These are phyloP conservation scores for Exophiala spinifera DNA, from an alignment of 2,329 filamentous ascomycete genomes.

Conservation along the genomic window DNA sequence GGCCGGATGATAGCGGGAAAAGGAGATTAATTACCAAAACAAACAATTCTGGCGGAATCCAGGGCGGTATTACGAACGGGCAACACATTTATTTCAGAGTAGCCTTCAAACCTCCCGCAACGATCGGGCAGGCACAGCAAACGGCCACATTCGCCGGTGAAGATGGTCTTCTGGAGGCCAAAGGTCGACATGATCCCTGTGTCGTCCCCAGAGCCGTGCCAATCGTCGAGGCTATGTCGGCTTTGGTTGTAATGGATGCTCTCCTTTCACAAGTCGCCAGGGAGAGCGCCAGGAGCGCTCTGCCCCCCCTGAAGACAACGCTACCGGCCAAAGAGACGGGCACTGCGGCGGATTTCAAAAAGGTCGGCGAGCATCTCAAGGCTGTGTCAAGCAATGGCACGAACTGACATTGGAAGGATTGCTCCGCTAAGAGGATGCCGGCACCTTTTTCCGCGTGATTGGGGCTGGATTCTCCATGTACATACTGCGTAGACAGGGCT, in stretches of 20 bases:
- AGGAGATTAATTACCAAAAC: conserved; percentile 78
- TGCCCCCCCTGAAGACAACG: conserved; percentile 21
- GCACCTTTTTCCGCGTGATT: no score
- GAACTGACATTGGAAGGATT: not conserved
- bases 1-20: conserved; percentile 42
- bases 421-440: not conserved
- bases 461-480: no score
- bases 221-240: conserved; percentile 79
- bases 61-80: conserved; percentile 93
- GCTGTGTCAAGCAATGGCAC: conserved; percentile 3
- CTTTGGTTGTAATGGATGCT: conserved; percentile 81
- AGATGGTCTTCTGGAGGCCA: conserved; percentile 78
- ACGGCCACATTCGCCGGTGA: conserved; percentile 76
- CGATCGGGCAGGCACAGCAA: conserved; percentile 82
- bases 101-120: conserved; percentile 91
- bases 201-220: conserved; percentile 80
- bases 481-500: not conserved
- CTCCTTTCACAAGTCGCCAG: conserved; percentile 75
- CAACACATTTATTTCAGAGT: conserved; percentile 92
- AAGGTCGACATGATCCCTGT: conserved; percentile 91
- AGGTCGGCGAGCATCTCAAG: conserved; percentile 19
- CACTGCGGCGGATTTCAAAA: conserved; percentile 19
- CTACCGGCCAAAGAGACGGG: conserved; percentile 24
- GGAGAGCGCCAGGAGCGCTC: conserved; percentile 41
- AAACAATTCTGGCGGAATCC: conserved; percentile 92